Conservation (phyloP, 208 protist species). For the Phytomonas francai region DNA sequence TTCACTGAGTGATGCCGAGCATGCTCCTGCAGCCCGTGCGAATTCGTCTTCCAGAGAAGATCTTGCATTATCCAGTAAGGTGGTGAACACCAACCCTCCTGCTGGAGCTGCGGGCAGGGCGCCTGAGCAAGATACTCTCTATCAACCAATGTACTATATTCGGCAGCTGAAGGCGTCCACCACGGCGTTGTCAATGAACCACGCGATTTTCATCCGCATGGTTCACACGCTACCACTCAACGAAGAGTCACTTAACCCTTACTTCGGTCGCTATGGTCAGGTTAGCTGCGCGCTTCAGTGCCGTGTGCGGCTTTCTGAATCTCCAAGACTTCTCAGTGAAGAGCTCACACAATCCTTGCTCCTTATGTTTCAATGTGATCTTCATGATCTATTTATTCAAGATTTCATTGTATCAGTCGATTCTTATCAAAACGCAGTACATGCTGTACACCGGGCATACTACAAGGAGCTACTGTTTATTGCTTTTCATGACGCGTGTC, state of each 20-base stretch:
- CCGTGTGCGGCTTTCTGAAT: slow-evolving; percentile 25
- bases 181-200: background rate
- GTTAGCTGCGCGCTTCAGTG: slow-evolving; percentile 44
- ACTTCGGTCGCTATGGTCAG: slow-evolving; percentile 87
- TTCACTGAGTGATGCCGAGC: background rate
- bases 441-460: slow-evolving; percentile 59
- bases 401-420: slow-evolving; percentile 85
- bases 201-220: slow-evolving; percentile 74
- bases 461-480: slow-evolving; percentile 81
- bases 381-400: slow-evolving; percentile 38
- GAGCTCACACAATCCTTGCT: slow-evolving; percentile 15
- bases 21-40: background rate
- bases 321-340: slow-evolving; percentile 13
- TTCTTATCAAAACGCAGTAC: slow-evolving; percentile 54
- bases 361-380: slow-evolving; percentile 5
- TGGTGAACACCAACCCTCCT: background rate
- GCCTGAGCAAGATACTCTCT: slow-evolving; percentile 6
- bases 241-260: slow-evolving; percentile 82
- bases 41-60: background rate
- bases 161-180: slow-evolving; percentile 15
- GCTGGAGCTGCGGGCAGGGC: background rate
- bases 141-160: slow-evolving; percentile 30
- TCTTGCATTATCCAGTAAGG: background rate
- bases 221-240: slow-evolving; percentile 45
- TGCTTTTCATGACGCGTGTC: slow-evolving; percentile 38